Percentiles rank a stretch among this genome's conserved stretches.
phyloP scores from a whole-genome alignment of 208 protist genomes.

The Leishmania tropica region DNA sequence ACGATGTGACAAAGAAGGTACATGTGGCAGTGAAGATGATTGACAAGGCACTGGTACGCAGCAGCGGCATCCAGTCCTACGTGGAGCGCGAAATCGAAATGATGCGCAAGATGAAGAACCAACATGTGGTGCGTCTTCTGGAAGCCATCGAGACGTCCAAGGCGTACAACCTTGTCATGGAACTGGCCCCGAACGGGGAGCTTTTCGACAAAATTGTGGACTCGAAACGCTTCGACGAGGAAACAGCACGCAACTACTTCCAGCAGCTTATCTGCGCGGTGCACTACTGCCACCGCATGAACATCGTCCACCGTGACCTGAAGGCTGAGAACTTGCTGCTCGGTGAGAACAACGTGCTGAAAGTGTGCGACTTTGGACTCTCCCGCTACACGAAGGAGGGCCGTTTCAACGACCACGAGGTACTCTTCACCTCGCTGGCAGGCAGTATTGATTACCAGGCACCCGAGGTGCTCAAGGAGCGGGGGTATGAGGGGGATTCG shows the following conservation, averaged over 20 bases:
- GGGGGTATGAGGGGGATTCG: slow-evolving; percentile 92
- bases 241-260: slow-evolving; percentile 87
- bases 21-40: slow-evolving; percentile 94
- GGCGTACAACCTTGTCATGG: slow-evolving; percentile 98
- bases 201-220: slow-evolving; percentile 98
- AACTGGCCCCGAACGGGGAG: slow-evolving; percentile 97
- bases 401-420: slow-evolving; percentile 56
- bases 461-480: slow-evolving; percentile 86
- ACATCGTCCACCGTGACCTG: slow-evolving; percentile 94
- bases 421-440: slow-evolving; percentile 83
- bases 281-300: slow-evolving; percentile 91
- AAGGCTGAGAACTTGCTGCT: slow-evolving; percentile 95
- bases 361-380: slow-evolving; percentile 93
- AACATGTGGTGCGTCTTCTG: slow-evolving; percentile 92
- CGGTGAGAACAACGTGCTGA: slow-evolving; percentile 77
- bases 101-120: slow-evolving; percentile 96
- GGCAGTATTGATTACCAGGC: slow-evolving; percentile 92
- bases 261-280: slow-evolving; percentile 92
- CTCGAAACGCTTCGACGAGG: slow-evolving; percentile 82
- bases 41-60: slow-evolving; percentile 75
- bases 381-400: slow-evolving; percentile 89
- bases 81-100: slow-evolving; percentile 97
- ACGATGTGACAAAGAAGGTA: slow-evolving; percentile 71
- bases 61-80: slow-evolving; percentile 70
- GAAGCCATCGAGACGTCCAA: slow-evolving; percentile 97